These are phyloP conservation scores for Neurospora cerealis DNA, from an alignment of 495 filamentous ascomycete genomes.

Conservation along the genomic window DNA sequence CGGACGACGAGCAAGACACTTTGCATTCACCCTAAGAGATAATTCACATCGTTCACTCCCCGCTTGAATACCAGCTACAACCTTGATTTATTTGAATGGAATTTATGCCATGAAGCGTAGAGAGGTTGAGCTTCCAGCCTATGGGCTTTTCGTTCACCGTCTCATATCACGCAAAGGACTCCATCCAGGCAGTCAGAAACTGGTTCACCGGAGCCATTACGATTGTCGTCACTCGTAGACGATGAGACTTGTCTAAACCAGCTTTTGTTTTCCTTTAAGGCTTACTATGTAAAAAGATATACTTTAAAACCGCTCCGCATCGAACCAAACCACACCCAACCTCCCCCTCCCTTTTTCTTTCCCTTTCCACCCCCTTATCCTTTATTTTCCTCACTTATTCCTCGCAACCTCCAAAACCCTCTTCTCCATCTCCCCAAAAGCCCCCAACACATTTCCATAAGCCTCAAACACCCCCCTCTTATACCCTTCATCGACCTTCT, in stretches of 20 bases:
- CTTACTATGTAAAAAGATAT: too few relatives aligned
- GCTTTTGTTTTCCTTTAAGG: too few relatives aligned
- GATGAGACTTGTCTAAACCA: too few relatives aligned
- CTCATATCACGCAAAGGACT: too few relatives aligned
- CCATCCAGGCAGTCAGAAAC: too few relatives aligned
- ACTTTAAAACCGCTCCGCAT: too few relatives aligned
- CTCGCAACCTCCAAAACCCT: conserved; percentile 47
- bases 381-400: conserved; percentile 17
- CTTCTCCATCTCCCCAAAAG: conserved; percentile 72
- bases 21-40: not conserved
- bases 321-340: too few relatives aligned
- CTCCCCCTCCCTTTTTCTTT: not conserved
- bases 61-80: not conserved
- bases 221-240: too few relatives aligned
- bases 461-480: conserved; percentile 55
- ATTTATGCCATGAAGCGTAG: too few relatives aligned
- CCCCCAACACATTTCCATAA: conserved; percentile 68
- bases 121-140: not conserved
- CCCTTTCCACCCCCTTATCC: not conserved
- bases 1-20: not conserved
- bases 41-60: not conserved
- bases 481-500: conserved; percentile 77
- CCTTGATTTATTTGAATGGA: too few relatives aligned
- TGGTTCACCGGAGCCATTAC: too few relatives aligned
- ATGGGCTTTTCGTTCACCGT: not conserved